These are phyloP conservation scores for Claviceps humidiphila DNA, from an alignment of 2,329 filamentous ascomycete species.

Conservation along the genomic window DNA sequence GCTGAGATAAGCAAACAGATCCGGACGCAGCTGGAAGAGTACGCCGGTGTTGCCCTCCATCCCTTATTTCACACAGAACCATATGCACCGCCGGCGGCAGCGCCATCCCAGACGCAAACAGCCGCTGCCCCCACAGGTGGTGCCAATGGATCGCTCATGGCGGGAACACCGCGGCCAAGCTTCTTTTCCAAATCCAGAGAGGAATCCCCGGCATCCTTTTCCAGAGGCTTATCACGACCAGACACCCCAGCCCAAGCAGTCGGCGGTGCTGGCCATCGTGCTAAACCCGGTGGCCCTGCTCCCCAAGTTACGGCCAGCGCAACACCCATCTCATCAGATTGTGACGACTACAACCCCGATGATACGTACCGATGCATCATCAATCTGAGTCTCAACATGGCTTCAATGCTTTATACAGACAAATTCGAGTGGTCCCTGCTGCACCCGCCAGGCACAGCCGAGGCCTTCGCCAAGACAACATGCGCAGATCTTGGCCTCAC, in stretches of 20 bases:
- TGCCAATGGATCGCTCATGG: conserved; percentile 9
- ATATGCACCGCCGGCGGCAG: conserved; percentile 15
- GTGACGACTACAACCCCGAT: conserved; percentile 73
- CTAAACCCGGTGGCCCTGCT: conserved; percentile 18
- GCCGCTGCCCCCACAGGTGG: conserved; percentile 5
- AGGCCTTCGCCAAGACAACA: conserved; percentile 82
- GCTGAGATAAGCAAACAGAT: conserved; percentile 87
- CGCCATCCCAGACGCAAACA: conserved; percentile 9
- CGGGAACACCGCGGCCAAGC: conserved; percentile 18
- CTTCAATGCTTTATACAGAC: conserved; percentile 86
- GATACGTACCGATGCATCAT: conserved; percentile 93
- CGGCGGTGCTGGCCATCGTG: conserved; percentile 7
- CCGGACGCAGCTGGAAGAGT: conserved; percentile 87
- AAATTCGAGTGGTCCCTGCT: conserved; percentile 96
- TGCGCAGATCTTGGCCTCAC: conserved; percentile 82
- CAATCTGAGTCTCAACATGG: conserved; percentile 78
- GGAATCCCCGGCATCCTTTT: conserved; percentile 23
- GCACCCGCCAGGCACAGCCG: conserved; percentile 81
- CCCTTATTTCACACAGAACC: conserved; percentile 66
- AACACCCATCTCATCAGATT: conserved; percentile 43
- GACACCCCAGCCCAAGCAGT: conserved; percentile 45
- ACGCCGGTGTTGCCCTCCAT: conserved; percentile 85
- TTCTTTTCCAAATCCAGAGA: conserved; percentile 23
- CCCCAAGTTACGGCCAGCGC: conserved; percentile 57
- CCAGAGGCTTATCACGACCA: conserved; percentile 30